Evolutionary conservation across 805 yeast genomes (phyloP).

Genomic region (Lipomyces mesembrius): DNA sequence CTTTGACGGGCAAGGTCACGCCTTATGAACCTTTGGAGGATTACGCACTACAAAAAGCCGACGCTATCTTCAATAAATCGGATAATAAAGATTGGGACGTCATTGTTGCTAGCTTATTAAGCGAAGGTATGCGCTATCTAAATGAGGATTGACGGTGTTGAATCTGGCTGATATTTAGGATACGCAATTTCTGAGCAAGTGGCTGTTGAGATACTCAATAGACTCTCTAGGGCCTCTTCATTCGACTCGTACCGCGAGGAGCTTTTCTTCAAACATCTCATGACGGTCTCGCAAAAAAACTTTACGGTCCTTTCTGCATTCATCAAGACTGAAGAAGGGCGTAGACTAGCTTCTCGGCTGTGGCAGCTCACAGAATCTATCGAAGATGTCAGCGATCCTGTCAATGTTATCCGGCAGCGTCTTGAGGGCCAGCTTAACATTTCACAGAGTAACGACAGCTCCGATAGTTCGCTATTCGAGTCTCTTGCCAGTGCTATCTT

Average conservation of each 20-base stretch:
- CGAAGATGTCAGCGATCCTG: constrained; percentile 16
- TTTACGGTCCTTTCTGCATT: constrained; percentile 41
- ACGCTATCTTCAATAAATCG: constrained; percentile 17
- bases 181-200: constrained; percentile 11
- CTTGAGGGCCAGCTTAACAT: constrained; percentile 31
- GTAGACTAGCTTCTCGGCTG: constrained; percentile 47
- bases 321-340: constrained; percentile 45
- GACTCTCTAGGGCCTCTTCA: constrained; percentile 10
- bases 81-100: constrained; percentile 25
- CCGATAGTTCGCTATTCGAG: constrained; percentile 18
- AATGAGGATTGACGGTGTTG: background rate
- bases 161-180: background rate
- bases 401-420: constrained; percentile 23
- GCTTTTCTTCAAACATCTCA: constrained; percentile 42
- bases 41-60: constrained; percentile 7
- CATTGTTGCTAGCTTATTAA: constrained; percentile 13
- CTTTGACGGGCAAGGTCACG: background rate
- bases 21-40: constrained; percentile 18
- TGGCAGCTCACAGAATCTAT: constrained; percentile 33
- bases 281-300: constrained; percentile 17
- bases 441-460: background rate
- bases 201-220: constrained; percentile 15
- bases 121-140: constrained; percentile 6
- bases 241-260: constrained; percentile 43
- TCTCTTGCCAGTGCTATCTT: constrained; percentile 28